phyloP scores from a whole-genome alignment of 306 rosid genomes.

The Vicia faba region DNA sequence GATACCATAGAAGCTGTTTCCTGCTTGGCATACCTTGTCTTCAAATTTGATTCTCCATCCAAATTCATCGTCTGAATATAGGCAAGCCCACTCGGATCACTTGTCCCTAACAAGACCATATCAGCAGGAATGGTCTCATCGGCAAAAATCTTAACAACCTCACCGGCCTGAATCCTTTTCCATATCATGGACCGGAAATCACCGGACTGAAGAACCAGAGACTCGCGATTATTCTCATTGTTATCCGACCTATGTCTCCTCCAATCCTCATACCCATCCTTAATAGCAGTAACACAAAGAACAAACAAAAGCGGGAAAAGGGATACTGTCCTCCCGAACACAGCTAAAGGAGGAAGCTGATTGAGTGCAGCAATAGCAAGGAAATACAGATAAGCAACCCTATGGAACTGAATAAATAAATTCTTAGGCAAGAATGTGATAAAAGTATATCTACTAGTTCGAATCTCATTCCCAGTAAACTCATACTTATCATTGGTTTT shows the following conservation, averaged over 20 bases:
- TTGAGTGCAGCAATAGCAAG: constrained; percentile 92
- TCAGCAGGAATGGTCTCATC: constrained; percentile 92
- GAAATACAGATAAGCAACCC: constrained; percentile 93
- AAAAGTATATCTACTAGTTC: constrained; percentile 80
- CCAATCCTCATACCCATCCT: constrained; percentile 98
- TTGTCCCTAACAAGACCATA: constrained; percentile 93
- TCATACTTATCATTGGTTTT: constrained; percentile 85
- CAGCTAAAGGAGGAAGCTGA: constrained; percentile 98
- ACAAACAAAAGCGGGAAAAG: constrained; percentile 88
- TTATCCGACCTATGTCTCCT: constrained; percentile 88
- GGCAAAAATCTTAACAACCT: constrained; percentile 77
- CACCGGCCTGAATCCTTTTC: constrained; percentile 83
- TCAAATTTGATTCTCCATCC: constrained; percentile 98
- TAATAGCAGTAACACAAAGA: constrained; percentile 87
- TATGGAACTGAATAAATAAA: constrained; percentile 87
- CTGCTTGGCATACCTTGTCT: constrained; percentile 95
- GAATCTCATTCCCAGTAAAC: constrained; percentile 85
- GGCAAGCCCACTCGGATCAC: constrained; percentile 95
- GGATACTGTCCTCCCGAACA: constrained; percentile 89
- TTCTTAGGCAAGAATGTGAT: constrained; percentile 90
- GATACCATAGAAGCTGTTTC: constrained; percentile 67
- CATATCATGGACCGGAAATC: constrained; percentile 66
- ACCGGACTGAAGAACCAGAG: constrained; percentile 61
- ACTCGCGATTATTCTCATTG: constrained; percentile 83
- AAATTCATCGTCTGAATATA: constrained; percentile 97